Base-by-base conservation (phyloP, 1,139 yeast genomes). In the Sugiyamaella xylanicola region DNA sequence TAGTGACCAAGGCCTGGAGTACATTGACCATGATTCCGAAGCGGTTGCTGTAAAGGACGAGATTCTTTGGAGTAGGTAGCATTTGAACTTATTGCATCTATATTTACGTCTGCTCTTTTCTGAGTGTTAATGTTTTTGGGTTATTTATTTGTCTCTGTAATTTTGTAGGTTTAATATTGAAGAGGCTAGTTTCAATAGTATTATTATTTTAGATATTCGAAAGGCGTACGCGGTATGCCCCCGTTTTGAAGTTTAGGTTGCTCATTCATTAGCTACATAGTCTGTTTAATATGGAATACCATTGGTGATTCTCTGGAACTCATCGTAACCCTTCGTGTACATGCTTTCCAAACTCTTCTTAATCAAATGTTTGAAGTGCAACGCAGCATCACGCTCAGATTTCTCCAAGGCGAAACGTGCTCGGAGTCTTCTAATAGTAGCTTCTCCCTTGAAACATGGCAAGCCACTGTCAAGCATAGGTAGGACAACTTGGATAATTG, bases 401-500 rank as follows among this genome's bases (percentile, higher is more conserved):
- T 86, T 90, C 29, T 80, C 78, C 39, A 96, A 88, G 39, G 82
- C 97, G 75, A 95, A 93, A 63, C 99, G 77, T 46, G 77, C 77
- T 55, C 89, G 77, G 68, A 95, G 77, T 65, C 86, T 86, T 70
- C 83, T 86, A 58, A 93, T 88, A 0, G 97, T 89, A 51, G 86
- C 80, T 16, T 82, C 85, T 5, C 85, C 85, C 72, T 92, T 93
- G 79, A 93, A 93, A 71, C 99, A 93, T 5, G 99, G 99, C 67
- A 93, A 79, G 1, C 98, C 98, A 70, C 96, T 87, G 55, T 87
- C 96, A 63, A 93, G 77, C 99, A 95, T 95, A 3, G 98, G 97
- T 44, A 79, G 77, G 17, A 93, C 96, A 71, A 93, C 84, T 59
- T 90, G 84, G 55, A 92, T 83, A 61, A 95, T 89, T 19, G 87